Evolutionary conservation across 129 eudicot genomes (phyloP).

Genomic region (Smallanthus sonchifolius): DNA sequence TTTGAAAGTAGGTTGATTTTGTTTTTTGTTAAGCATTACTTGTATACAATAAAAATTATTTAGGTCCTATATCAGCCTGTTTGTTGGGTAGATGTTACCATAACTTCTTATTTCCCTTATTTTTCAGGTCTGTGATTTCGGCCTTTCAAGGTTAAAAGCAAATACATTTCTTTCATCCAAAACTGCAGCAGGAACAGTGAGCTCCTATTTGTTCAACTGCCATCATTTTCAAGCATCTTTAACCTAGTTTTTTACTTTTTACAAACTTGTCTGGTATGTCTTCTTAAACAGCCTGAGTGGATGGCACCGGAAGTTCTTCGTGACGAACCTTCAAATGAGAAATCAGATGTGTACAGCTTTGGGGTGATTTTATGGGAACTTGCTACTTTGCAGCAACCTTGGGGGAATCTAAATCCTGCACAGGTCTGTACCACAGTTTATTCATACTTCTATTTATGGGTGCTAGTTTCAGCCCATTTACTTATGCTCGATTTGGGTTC

Average conservation of each 20-base stretch:
- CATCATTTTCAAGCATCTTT: background rate
- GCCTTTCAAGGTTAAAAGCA: constrained; percentile 94
- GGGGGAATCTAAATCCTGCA: constrained; percentile 89
- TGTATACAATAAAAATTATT: background rate
- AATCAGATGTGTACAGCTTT: constrained; percentile 93
- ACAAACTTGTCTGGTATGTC: background rate
- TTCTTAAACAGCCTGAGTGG: constrained; percentile 78
- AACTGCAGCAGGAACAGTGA: constrained; percentile 98
- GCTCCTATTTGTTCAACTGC: constrained; percentile 5
- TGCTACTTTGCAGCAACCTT: constrained; percentile 88
- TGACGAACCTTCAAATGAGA: constrained; percentile 92
- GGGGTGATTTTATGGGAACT: constrained; percentile 97
- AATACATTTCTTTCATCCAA: constrained; percentile 93
- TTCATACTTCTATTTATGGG: background rate
- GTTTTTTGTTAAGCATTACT: background rate
- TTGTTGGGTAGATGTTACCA: background rate
- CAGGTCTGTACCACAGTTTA: constrained; percentile 43
- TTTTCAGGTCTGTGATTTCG: constrained; percentile 90
- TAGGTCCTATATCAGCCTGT: background rate
- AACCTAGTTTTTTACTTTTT: background rate
- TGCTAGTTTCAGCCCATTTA: background rate
- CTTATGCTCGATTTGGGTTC: background rate
- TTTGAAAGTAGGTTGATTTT: background rate
- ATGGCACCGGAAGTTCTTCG: constrained; percentile 99
- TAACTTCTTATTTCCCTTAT: background rate